Evolutionary conservation across 2,329 filamentous ascomycete species (phyloP), one percentile per base, ranked within the genome.

Genomic region (Nemania serpens): DNA sequence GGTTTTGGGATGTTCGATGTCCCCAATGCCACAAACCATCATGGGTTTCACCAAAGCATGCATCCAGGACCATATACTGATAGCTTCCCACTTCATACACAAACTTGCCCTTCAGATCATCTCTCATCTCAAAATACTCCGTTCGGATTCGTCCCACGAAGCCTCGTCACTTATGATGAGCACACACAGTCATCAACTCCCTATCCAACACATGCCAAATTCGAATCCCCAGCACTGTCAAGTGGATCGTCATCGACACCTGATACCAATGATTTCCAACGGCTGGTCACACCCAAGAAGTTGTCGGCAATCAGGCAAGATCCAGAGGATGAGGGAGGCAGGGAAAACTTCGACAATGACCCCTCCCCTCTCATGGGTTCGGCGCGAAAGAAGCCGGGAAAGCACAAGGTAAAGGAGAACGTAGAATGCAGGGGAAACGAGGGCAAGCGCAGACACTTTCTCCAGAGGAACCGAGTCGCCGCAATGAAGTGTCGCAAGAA

Each of bases 401-500:
- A 73, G 41, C 68, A 68, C 25, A 75, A 59, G 51, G 63, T 62
- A 5, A 68, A 60, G 33, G 66, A 59, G 52, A 60, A 71, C 54
- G 17, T 3, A 11, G 45, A 59, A 12, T 52, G 55, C 25, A 66
- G 63, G 1, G 71, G 67, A 3, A 77, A 80, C 10, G 73, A 75
- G 1, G 71, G 71, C 7, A 85, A 83, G 67, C 79, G 84, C 29
- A 80, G 78, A 62, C 82, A 81, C 63, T 88, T 87, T 67, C 79
- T 91, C 0, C 87, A 90, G 74, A 84, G 89, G 62, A 93, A 93
- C 72, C 82, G 89, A 10, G 77, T 89, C 2, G 89, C 90, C 0
- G 89, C 90, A 1, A 89, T 86, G 72, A 91, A 91, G 71, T 92
- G 89, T 70, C 84, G 89, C 3, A 84, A 88, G 69, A 91, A 90